These are phyloP conservation scores for Spencermartinsiella ligniputridi DNA, from an alignment of 1,139 yeast species.

Conservation along the genomic window DNA sequence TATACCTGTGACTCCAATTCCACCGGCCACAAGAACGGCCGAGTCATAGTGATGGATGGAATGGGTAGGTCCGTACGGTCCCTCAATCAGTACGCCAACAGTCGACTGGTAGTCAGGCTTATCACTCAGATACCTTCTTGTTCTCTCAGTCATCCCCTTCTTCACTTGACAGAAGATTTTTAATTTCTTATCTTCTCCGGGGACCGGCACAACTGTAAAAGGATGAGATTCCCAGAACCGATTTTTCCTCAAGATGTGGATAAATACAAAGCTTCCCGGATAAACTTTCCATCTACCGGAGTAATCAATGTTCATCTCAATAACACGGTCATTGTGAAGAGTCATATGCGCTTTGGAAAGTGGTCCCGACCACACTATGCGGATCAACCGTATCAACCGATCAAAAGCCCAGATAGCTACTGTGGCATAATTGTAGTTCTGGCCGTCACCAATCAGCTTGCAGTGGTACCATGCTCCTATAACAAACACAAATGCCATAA, in stretches of 20 bases:
- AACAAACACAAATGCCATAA: constrained; percentile 32
- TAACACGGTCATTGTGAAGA: constrained; percentile 25
- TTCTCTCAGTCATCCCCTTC: constrained; percentile 17
- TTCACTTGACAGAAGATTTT: constrained; percentile 14
- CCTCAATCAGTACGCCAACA: constrained; percentile 40
- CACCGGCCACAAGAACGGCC: constrained; percentile 52
- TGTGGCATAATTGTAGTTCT: constrained; percentile 37
- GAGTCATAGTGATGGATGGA: constrained; percentile 47
- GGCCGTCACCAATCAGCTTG: constrained; percentile 27
- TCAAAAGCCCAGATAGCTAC: constrained; percentile 42
- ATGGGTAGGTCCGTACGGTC: constrained; percentile 51
- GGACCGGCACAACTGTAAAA: constrained; percentile 45
- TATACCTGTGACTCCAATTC: constrained; percentile 60
- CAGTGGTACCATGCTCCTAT: constrained; percentile 43
- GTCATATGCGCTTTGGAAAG: constrained; percentile 35
- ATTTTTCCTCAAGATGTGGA: constrained; percentile 43
- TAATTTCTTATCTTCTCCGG: constrained; percentile 13
- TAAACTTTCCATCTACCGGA: constrained; percentile 37
- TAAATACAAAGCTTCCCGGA: constrained; percentile 58
- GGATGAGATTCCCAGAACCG: constrained; percentile 62
- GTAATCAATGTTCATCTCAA: constrained; percentile 26
- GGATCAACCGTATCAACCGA: constrained; percentile 34
- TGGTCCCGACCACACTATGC: constrained; percentile 39
- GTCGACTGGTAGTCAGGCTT: constrained; percentile 13
- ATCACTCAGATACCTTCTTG: constrained; percentile 10